Evolutionary conservation across 257 asterid genomes (phyloP).

Genomic region (Nicotiana obtusifolia): DNA sequence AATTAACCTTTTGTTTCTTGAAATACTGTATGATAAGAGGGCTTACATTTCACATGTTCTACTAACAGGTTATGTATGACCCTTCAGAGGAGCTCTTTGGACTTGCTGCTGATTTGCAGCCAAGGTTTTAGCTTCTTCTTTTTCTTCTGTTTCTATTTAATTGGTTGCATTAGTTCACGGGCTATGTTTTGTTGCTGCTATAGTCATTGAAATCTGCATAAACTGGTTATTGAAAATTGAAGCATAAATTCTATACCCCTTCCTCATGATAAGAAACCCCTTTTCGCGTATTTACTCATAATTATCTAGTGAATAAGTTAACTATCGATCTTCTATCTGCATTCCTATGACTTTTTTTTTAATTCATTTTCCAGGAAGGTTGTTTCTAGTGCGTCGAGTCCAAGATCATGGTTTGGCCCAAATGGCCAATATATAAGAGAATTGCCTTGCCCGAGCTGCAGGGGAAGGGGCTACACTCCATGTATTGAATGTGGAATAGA

Average conservation of each 20-base stretch:
- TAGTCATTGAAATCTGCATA: not conserved
- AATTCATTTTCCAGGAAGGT: constrained; percentile 35
- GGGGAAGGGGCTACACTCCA: constrained; percentile 94
- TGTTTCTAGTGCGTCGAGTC: constrained; percentile 49
- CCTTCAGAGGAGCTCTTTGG: constrained; percentile 86
- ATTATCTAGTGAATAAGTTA: not conserved
- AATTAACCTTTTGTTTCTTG: not conserved
- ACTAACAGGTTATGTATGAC: constrained; percentile 61
- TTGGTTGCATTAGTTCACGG: not conserved
- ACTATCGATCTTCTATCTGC: not conserved
- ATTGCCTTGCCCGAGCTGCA: constrained; percentile 87
- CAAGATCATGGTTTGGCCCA: constrained; percentile 97
- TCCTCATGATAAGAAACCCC: not conserved
- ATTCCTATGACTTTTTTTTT: not conserved
- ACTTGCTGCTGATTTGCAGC: constrained; percentile 57
- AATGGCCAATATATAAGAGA: constrained; percentile 91
- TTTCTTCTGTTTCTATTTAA: not conserved
- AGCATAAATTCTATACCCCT: not conserved
- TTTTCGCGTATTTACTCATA: not conserved
- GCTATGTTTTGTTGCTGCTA: not conserved
- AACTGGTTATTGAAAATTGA: not conserved
- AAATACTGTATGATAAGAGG: not conserved
- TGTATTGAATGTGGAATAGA: constrained; percentile 85
- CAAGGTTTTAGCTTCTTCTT: constrained; percentile 43
- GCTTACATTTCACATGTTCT: constrained; percentile 8